Evolutionary conservation across 2,329 filamentous ascomycete genomes (phyloP).

Genomic region (Sclerotinia minor): DNA sequence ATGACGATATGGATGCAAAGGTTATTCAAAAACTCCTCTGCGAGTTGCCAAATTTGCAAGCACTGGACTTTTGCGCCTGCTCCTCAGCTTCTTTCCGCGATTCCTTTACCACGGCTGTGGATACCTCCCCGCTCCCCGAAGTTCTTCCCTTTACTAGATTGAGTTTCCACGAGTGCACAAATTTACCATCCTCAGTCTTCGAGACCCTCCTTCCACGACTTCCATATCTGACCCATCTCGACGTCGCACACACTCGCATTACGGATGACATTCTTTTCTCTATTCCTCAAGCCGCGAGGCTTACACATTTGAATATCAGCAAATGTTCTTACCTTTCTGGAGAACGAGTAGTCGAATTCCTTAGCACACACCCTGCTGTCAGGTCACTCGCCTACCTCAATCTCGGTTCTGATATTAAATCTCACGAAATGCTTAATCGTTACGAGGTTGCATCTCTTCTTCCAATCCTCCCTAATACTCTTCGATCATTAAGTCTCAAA

Average conservation of each 20-base stretch:
- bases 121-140: constrained; percentile 35
- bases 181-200: constrained; percentile 65
- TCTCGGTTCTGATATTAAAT: constrained; percentile 69
- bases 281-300: constrained; percentile 68
- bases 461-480: constrained; percentile 62
- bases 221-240: constrained; percentile 69
- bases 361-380: constrained; percentile 69
- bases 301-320: constrained; percentile 77
- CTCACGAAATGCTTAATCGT: constrained; percentile 68
- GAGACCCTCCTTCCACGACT: constrained; percentile 72
- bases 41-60: constrained; percentile 62
- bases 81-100: constrained; percentile 67
- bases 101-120: constrained; percentile 57
- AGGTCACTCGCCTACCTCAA: constrained; percentile 69
- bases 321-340: constrained; percentile 72
- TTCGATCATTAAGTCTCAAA: constrained; percentile 74
- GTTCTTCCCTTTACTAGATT: constrained; percentile 63
- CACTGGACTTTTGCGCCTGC: constrained; percentile 76
- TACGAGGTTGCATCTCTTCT: constrained; percentile 66
- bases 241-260: constrained; percentile 76
- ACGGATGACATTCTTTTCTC: constrained; percentile 68
- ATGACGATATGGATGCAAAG: constrained; percentile 68
- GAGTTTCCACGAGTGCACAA: constrained; percentile 77
- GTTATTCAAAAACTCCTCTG: constrained; percentile 72
- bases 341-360: constrained; percentile 66